Evolutionary conservation across 2,329 filamentous ascomycete genomes (phyloP).

Genomic region (Whalleya microplaca): DNA sequence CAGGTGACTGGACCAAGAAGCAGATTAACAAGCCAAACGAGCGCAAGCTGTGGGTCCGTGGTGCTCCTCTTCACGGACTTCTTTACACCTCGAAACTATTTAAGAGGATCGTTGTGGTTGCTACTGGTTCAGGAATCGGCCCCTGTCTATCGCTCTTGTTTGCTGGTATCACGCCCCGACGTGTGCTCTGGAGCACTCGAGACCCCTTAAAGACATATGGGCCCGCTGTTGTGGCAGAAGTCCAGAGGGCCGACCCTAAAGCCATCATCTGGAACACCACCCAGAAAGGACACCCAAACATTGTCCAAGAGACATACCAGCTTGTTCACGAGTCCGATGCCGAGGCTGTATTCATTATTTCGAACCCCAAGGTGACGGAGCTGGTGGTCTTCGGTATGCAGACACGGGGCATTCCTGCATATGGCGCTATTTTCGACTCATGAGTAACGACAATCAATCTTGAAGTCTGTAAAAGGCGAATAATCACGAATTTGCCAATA

Average conservation of each 20-base stretch:
- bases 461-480: background rate
- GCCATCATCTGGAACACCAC: constrained; percentile 72
- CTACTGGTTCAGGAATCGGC: constrained; percentile 75
- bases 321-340: constrained; percentile 59
- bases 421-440: constrained; percentile 74
- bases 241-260: constrained; percentile 60
- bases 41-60: constrained; percentile 67
- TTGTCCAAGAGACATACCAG: constrained; percentile 55
- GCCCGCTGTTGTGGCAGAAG: constrained; percentile 54
- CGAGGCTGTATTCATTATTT: constrained; percentile 76
- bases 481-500: constrained; percentile 6
- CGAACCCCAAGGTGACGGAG: constrained; percentile 70
- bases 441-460: constrained; percentile 10
- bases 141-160: constrained; percentile 68
- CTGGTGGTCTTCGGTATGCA: constrained; percentile 73
- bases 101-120: constrained; percentile 66
- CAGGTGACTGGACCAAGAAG: constrained; percentile 75
- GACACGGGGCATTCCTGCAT: constrained; percentile 66
- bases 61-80: constrained; percentile 69
- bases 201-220: constrained; percentile 67
- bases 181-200: constrained; percentile 72
- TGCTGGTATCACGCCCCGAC: constrained; percentile 51
- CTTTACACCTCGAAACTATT: constrained; percentile 71
- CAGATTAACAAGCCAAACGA: constrained; percentile 66
- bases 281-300: constrained; percentile 60